These are phyloP conservation scores for Clarireedia sp. DNA, from an alignment of 2,329 filamentous ascomycete genomes.

Conservation along the genomic window DNA sequence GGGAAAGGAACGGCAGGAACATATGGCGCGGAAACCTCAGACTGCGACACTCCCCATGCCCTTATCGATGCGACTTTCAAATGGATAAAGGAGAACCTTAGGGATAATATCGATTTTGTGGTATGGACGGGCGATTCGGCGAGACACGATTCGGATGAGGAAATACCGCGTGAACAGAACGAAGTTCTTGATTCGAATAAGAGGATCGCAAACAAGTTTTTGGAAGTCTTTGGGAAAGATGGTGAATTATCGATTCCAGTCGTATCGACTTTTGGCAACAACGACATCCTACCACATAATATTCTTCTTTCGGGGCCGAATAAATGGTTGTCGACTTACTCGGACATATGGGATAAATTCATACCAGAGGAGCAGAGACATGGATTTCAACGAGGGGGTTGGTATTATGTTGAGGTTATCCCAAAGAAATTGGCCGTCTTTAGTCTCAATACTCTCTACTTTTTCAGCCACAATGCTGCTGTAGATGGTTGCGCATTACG, in stretches of 20 bases:
- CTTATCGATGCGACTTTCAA: slow-evolving; percentile 83
- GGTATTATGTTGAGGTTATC: slow-evolving; percentile 91
- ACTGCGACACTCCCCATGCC: slow-evolving; percentile 76
- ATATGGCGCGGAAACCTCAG: slow-evolving; percentile 78
- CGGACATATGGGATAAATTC: slow-evolving; percentile 73
- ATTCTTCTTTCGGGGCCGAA: slow-evolving; percentile 83
- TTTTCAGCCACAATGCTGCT: slow-evolving; percentile 88
- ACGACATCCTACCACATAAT: slow-evolving; percentile 95
- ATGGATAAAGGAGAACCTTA: slow-evolving; percentile 75
- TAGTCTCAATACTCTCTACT: slow-evolving; percentile 93
- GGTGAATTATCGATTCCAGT: slow-evolving; percentile 65
- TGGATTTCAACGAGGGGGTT: slow-evolving; percentile 84
- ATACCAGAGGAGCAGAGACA: slow-evolving; percentile 90
- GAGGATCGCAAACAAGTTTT: slow-evolving; percentile 67
- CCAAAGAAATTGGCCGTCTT: slow-evolving; percentile 79
- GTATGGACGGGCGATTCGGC: slow-evolving; percentile 83
- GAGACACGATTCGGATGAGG: slow-evolving; percentile 80
- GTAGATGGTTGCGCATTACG: slow-evolving; percentile 79
- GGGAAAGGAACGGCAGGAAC: slow-evolving; percentile 68
- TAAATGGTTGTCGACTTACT: slow-evolving; percentile 70
- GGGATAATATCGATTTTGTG: slow-evolving; percentile 77
- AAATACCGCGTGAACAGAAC: slow-evolving; percentile 62
- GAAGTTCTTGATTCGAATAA: slow-evolving; percentile 76
- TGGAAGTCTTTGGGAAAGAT: slow-evolving; percentile 57
- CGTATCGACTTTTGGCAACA: slow-evolving; percentile 89